Conservation (phyloP, 495 filamentous ascomycete species). For the Hyaloscypha variabilis region DNA sequence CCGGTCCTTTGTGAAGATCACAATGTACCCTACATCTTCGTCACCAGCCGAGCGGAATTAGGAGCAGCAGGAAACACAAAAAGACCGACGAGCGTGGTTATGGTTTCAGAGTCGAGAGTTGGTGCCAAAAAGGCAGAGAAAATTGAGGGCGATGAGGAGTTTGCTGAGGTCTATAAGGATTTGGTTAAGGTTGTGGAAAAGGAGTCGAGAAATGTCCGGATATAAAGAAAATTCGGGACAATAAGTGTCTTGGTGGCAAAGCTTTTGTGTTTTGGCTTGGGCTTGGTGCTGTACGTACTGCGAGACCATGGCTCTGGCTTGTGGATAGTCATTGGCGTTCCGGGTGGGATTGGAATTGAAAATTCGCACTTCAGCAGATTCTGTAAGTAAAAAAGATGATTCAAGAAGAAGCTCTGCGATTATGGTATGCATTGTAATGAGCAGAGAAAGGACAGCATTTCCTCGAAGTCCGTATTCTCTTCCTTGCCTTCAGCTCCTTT, state of each 20-base stretch:
- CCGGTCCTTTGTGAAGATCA: constrained; percentile 98
- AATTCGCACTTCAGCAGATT: background rate
- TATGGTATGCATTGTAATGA: background rate
- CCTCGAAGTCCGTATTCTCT: background rate
- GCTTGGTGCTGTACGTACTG: background rate
- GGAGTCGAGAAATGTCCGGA: constrained; percentile 51
- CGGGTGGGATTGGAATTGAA: constrained; percentile 1
- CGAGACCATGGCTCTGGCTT: background rate
- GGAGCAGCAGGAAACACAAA: constrained; percentile 91
- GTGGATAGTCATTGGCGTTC: background rate
- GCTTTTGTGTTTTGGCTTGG: background rate
- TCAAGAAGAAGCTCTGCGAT: background rate
- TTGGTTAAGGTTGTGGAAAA: constrained; percentile 74
- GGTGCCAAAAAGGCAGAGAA: constrained; percentile 59
- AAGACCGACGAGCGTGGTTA: constrained; percentile 91
- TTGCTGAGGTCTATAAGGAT: constrained; percentile 71
- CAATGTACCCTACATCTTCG: constrained; percentile 91
- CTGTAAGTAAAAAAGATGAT: background rate
- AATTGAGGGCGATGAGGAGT: constrained; percentile 63
- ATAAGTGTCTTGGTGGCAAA: background rate
- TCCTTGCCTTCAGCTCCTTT: background rate
- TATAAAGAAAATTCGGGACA: constrained; percentile 11
- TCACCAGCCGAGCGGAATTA: constrained; percentile 83
- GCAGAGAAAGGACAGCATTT: background rate
- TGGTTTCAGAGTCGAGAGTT: constrained; percentile 66